Evolutionary conservation across 495 filamentous ascomycete species (phyloP).

Genomic region (Thozetella sp.): DNA sequence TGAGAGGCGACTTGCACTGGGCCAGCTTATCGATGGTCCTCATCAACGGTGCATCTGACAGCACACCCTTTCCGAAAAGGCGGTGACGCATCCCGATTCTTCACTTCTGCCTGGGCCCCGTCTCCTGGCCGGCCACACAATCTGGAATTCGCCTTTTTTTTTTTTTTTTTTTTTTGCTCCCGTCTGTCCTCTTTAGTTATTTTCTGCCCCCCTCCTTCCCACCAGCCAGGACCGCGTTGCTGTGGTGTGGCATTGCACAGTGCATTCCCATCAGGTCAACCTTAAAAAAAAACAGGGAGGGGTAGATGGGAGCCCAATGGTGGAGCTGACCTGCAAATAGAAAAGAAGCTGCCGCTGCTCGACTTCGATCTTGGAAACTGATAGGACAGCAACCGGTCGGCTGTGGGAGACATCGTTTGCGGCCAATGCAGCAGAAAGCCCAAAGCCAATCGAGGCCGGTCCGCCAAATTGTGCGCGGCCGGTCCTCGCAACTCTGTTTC

Average conservation of each 20-base stretch:
- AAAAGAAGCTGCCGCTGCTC: no score
- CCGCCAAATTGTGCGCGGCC: no score
- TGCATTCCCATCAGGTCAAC: neutral
- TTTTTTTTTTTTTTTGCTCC: conserved; percentile 7
- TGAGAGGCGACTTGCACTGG: neutral
- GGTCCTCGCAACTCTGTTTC: no score
- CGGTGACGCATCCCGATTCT: conserved; percentile 2
- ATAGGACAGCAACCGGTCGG: no score
- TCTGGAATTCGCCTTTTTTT: neutral
- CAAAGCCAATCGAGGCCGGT: no score
- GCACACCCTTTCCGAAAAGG: conserved; percentile 2
- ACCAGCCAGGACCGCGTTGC: neutral
- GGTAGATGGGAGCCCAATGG: neutral
- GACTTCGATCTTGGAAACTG: no score
- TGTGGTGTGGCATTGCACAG: neutral
- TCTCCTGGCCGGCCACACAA: conserved; percentile 7
- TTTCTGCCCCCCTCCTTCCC: conserved; percentile 1
- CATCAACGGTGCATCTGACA: conserved; percentile 1
- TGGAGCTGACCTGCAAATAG: neutral
- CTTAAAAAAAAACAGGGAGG: neutral
- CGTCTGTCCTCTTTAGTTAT: neutral
- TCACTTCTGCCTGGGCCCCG: neutral
- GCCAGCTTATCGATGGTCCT: neutral
- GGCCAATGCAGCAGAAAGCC: no score
- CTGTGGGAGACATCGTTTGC: no score